phyloP scores from a whole-genome alignment of 2,329 filamentous ascomycete species.

The Alternaria sp. region DNA sequence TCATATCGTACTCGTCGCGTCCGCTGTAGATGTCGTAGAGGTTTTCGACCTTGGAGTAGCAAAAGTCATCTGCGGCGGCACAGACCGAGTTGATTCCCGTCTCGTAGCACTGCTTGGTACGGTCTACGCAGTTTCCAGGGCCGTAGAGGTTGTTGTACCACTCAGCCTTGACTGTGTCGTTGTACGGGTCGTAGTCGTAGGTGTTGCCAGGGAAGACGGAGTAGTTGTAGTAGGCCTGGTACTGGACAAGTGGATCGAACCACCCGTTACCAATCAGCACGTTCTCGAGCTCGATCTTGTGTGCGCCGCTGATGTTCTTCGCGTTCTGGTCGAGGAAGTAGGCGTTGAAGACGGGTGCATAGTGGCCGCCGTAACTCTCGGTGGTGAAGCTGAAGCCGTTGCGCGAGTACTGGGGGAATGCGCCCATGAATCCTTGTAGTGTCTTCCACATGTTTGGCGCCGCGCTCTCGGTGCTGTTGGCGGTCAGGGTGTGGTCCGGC shows the following conservation, averaged over 20 bases:
- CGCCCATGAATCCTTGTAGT: constrained; percentile 68
- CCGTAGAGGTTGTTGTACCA: constrained; percentile 68
- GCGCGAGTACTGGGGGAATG: constrained; percentile 57
- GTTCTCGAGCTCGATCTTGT: constrained; percentile 57
- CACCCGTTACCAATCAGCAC: constrained; percentile 66
- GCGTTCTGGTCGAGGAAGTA: constrained; percentile 58
- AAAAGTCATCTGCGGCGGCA: constrained; percentile 62
- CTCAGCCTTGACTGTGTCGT: constrained; percentile 55
- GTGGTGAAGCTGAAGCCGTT: constrained; percentile 62
- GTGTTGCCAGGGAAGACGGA: constrained; percentile 63
- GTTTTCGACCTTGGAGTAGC: constrained; percentile 59
- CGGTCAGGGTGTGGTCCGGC: constrained; percentile 57
- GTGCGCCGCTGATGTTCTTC: constrained; percentile 52
- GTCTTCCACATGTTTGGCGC: constrained; percentile 68
- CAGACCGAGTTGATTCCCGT: constrained; percentile 61
- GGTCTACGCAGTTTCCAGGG: constrained; percentile 65
- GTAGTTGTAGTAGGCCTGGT: constrained; percentile 65
- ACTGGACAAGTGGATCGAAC: constrained; percentile 64
- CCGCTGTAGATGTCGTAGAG: constrained; percentile 59
- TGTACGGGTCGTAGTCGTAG: constrained; percentile 62
- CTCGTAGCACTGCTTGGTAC: constrained; percentile 61
- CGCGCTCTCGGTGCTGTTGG: constrained; percentile 60
- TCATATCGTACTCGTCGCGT: constrained; percentile 67
- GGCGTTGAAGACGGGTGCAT: constrained; percentile 61
- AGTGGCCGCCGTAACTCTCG: constrained; percentile 66